Base-by-base conservation (phyloP, 2,329 filamentous ascomycete species). In the Venturia nashicola region DNA sequence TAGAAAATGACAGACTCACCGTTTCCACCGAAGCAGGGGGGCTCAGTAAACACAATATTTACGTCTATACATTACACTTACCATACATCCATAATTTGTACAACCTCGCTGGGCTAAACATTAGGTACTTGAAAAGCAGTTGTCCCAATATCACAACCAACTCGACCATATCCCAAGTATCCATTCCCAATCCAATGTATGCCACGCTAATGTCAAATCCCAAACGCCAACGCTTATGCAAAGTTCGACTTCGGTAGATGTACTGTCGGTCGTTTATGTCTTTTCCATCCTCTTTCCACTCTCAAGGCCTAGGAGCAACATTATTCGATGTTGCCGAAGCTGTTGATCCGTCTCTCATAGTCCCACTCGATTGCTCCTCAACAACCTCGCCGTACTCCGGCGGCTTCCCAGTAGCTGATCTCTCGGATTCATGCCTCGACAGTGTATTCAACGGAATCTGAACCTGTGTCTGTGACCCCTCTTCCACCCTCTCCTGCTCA, bases 191-290 rank as follows among this genome's bases (percentile, higher is more conserved):
- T 36, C 51, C 32, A 57, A 20, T 34, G 20, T 32, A 57, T 57
- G 27, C 51, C 14, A 57, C 14, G 14, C 14, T 18, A 57, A 51
- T 51, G 12, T 9, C 55, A 39, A 62, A 62, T 36, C 23, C 40
- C 23, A 48, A 62, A 54, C 61, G 34, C 61, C 61, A 40, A 34
- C 61, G 61, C 61, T 62, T 40, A 62, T 62, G 61, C 61, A 62
- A 39, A 36, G 14, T 36, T 36, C 32, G 51, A 34, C 32, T 32
- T 20, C 14, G n/a, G 11, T 46, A 51, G 9, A 7, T 42, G 12
- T 27, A 7, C 23, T 43, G 7, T 42, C 43, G 11, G 51, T 46
- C 23, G n/a, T 36, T 5, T 54, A 16, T 34, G 43, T 46, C 16
- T 9, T 12, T 12, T n/a, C 11, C 11, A 20, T 34, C 43, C 61